Conservation (phyloP, 257 asterid species). For the Fraxinus anomala region DNA sequence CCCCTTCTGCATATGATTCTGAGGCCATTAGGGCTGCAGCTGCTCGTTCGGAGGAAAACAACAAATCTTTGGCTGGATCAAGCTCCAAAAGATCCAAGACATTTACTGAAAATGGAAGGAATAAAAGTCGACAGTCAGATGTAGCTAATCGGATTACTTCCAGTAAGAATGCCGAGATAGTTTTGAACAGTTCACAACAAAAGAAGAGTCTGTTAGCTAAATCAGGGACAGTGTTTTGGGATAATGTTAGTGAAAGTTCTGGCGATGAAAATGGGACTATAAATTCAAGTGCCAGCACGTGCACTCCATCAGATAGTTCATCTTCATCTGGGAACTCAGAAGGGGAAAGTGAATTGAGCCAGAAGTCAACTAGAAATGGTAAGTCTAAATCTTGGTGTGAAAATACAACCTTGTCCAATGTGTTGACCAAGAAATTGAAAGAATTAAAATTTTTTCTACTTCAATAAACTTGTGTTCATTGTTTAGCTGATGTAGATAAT, state of each 20-base stretch:
- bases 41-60: constrained; percentile 31
- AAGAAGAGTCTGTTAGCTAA: constrained; percentile 43
- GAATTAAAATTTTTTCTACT: background rate
- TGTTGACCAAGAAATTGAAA: background rate
- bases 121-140: constrained; percentile 26
- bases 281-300: constrained; percentile 47
- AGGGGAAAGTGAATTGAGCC: constrained; percentile 60
- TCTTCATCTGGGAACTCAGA: constrained; percentile 53
- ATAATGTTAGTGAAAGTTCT: constrained; percentile 57
- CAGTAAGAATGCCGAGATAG: constrained; percentile 19
- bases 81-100: constrained; percentile 37
- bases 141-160: constrained; percentile 26
- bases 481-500: background rate
- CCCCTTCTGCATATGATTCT: constrained; percentile 25
- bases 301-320: constrained; percentile 54
- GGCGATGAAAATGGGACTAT: constrained; percentile 45
- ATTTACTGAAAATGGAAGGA: constrained; percentile 28
- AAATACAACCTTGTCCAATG: constrained; percentile 2
- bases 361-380: constrained; percentile 53
- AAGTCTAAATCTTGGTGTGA: constrained; percentile 9
- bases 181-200: constrained; percentile 33
- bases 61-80: constrained; percentile 37
- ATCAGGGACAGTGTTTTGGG: constrained; percentile 48
- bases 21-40: constrained; percentile 21
- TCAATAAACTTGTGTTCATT: background rate